Evolutionary conservation across 805 yeast species (phyloP).

Genomic region (Danielia reshetovae): DNA sequence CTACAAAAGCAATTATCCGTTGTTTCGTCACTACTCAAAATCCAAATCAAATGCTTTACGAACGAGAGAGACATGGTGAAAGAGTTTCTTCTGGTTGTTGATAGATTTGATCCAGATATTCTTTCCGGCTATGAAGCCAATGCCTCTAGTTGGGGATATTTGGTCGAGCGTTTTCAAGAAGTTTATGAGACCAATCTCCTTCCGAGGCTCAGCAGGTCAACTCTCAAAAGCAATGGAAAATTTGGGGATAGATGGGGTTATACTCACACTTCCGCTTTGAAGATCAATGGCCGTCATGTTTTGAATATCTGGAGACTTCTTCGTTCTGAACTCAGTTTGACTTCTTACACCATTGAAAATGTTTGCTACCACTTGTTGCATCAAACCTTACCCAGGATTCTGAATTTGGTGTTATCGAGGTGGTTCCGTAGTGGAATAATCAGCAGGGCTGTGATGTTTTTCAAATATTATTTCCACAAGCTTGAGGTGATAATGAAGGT

Average conservation of each 20-base stretch:
- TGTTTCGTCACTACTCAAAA: slow-evolving; percentile 4
- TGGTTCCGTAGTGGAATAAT: slow-evolving; percentile 37
- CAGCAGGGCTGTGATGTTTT: slow-evolving; percentile 28
- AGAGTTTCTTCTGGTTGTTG: slow-evolving; percentile 51
- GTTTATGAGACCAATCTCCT: slow-evolving; percentile 50
- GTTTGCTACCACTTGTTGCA: slow-evolving; percentile 67
- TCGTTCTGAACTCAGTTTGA: slow-evolving; percentile 56
- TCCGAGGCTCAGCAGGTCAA: slow-evolving; percentile 60
- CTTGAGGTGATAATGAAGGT: slow-evolving; percentile 44
- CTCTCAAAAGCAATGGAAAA: slow-evolving; percentile 44
- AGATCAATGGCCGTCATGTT: slow-evolving; percentile 76
- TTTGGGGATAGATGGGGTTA: slow-evolving; percentile 75
- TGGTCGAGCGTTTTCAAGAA: slow-evolving; percentile 57
- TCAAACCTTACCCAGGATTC: slow-evolving; percentile 60
- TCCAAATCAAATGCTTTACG: slow-evolving; percentile 2
- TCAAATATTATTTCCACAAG: slow-evolving; percentile 45
- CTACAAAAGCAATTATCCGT: background rate
- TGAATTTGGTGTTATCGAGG: slow-evolving; percentile 43
- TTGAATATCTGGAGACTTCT: slow-evolving; percentile 82
- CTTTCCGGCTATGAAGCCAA: slow-evolving; percentile 83
- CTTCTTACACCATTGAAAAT: slow-evolving; percentile 73
- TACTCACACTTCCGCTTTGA: slow-evolving; percentile 67
- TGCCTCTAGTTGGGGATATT: slow-evolving; percentile 83
- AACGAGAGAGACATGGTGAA: slow-evolving; percentile 60
- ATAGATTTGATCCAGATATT: slow-evolving; percentile 79